Evolutionary conservation across 176 grass and related monocot genomes (phyloP), one percentile per base, ranked within the genome.

Genomic region (Luzula sylvatica): DNA sequence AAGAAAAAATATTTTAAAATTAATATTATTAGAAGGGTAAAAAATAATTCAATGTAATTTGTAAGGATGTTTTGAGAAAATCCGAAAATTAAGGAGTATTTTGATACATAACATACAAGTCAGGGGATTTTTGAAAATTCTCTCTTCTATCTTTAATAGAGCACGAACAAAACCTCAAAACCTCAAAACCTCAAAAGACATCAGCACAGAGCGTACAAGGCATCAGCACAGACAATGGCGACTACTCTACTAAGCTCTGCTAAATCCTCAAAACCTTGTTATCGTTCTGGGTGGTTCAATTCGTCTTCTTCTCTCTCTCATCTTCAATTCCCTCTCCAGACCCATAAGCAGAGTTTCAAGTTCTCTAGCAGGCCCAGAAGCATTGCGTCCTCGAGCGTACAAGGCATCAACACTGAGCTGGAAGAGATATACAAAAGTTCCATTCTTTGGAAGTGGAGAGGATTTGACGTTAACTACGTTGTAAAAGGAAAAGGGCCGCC

Each of bases 391-490:
- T 11, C 50, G 17, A 25, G 56, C 23, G 50, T 49, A 15, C 52
- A 53, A 20, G 32, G 46, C 14, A 50, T 25, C 23, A 52, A 16
- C 45, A 24, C 7, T 40, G 28, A 41, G 42, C 72, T 83, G 15
- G 69, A 79, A 66, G 85, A 90, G 71, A 59, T 98, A 12, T 54
- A 75, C 56, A 48, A 69, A 18, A 78, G 65, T 50, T 83, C 74
- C 78, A 69, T 52, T 26, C 58, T 23, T 2, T 90, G 81, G 85
- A 77, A 50, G 7, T 98, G 92, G 92, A 79, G 74, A 20, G 92
- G 75, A 12, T 86, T 80, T 63, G 53, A 68, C n/a, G 65, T 89
- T 47, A 96, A 83, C 73, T 96, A 89, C 65, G 74, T 96, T 20
- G 71, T 79, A 55, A 79, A 65, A 39, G 84, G 90, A 13, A 54